Conservation (phyloP, 1,139 yeast species). For the Arxiozyma slooffiae region DNA sequence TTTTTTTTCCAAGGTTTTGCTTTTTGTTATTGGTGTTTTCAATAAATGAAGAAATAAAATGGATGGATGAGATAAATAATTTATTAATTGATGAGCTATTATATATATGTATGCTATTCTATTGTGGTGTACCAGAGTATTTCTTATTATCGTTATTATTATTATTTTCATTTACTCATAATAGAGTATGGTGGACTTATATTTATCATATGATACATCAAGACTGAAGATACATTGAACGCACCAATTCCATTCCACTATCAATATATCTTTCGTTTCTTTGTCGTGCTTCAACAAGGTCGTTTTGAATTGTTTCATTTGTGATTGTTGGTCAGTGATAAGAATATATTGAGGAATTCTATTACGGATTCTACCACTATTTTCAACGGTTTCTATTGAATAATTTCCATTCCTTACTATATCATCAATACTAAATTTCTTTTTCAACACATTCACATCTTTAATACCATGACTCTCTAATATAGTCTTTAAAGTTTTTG, state of each 20-base stretch:
- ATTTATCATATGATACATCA: constrained; percentile 22
- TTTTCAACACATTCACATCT: constrained; percentile 32
- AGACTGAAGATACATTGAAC: constrained; percentile 49
- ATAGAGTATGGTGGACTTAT: constrained; percentile 29
- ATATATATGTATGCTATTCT: no score
- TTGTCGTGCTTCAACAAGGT: constrained; percentile 11
- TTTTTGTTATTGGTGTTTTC: no score
- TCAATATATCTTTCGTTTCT: constrained; percentile 13
- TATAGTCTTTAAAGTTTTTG: constrained; percentile 48
- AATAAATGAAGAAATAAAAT: no score
- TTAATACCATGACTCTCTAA: constrained; percentile 56
- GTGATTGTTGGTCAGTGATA: constrained; percentile 33
- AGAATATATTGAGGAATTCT: constrained; percentile 17
- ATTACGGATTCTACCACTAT: neutral
- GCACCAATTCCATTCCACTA: constrained; percentile 65
- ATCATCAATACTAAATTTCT: constrained; percentile 17
- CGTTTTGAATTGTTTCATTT: constrained; percentile 35
- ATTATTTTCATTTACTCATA: constrained; percentile 14
- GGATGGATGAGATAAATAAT: no score
- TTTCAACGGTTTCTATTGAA: constrained; percentile 8
- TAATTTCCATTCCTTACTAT: constrained; percentile 14
- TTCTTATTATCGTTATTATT: no score
- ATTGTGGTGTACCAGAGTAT: no score
- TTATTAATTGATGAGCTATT: neutral
- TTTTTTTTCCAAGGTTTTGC: neutral